Percentiles rank a stretch among this genome's conserved stretches.
Evolutionary conservation across 2,329 filamentous ascomycete species (phyloP).

Genomic region (Penicillium rolfsii): DNA sequence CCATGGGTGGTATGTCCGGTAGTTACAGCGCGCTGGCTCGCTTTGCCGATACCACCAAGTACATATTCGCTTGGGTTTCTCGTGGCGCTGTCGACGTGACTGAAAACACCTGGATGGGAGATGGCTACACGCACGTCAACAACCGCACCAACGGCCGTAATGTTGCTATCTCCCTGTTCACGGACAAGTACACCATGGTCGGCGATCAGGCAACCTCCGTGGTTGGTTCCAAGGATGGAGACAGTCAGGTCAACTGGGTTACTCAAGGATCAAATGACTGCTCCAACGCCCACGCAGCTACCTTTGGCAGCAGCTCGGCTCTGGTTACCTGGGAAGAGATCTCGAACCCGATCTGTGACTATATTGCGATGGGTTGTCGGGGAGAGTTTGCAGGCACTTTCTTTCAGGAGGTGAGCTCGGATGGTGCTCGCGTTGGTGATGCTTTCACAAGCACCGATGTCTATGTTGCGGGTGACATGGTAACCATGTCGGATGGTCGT

Average conservation of each 20-base stretch:
- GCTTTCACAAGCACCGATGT: slow-evolving; percentile 56
- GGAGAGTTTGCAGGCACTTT: slow-evolving; percentile 62
- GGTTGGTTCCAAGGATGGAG: slow-evolving; percentile 58
- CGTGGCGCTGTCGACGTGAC: slow-evolving; percentile 61
- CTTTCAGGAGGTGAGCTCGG: slow-evolving; percentile 60
- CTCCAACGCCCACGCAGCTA: slow-evolving; percentile 62
- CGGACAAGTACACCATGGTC: slow-evolving; percentile 61
- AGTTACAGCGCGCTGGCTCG: slow-evolving; percentile 62
- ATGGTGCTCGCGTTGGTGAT: slow-evolving; percentile 57
- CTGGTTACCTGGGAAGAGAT: slow-evolving; percentile 66
- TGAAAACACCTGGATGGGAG: slow-evolving; percentile 61
- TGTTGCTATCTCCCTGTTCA: slow-evolving; percentile 61
- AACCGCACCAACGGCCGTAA: slow-evolving; percentile 63
- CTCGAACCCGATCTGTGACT: slow-evolving; percentile 57
- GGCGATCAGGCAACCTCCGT: slow-evolving; percentile 58
- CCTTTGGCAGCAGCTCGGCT: slow-evolving; percentile 57
- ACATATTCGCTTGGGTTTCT: slow-evolving; percentile 67
- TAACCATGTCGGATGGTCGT: slow-evolving; percentile 55
- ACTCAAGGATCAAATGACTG: slow-evolving; percentile 57
- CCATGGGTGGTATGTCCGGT: slow-evolving; percentile 66
- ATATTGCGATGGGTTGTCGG: slow-evolving; percentile 62
- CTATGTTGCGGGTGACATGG: slow-evolving; percentile 66
- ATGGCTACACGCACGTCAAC: slow-evolving; percentile 56
- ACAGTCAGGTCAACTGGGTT: slow-evolving; percentile 64
- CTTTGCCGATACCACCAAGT: slow-evolving; percentile 56